Base-by-base conservation (phyloP, 768 basidiomycete genomes). In the Rickenella mellea region DNA sequence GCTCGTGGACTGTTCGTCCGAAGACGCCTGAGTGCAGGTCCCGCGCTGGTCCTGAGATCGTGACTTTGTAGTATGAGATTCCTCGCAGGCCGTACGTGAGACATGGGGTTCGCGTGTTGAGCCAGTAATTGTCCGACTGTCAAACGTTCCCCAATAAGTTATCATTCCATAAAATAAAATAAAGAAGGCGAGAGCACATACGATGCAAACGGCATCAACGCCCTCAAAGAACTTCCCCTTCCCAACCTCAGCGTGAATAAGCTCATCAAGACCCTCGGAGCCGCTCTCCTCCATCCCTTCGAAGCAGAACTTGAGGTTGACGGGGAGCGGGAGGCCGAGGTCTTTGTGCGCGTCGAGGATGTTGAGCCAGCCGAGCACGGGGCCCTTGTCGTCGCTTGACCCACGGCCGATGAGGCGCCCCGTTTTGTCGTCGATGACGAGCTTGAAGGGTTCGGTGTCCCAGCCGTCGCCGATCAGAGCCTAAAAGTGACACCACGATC, bases 201-300 rank as follows among this genome's bases (percentile, higher is more conserved):
- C 84, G 54, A 97, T 97, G 71, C 94, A 98, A 42, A 93, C 84
- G 51, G 83, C 87, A 52, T 96, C 90, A 19, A 91, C 83, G 5
- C 83, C 87, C 28, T 82, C 72, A 62, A 96, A 93, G 73, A 80
- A 96, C 48, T 66, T 64, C 27, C 81, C 82, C 35, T 73, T 70
- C 30, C 73, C 66, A 9, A 78, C 76, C 67, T 96, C 92, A 37
- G 68, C 67, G 46, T 70, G 62, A 47, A 97, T 88, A 32, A 94
- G 75, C 26, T 87, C 85, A 52, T 96, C 92, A 10, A 97, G 71
- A 1, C 92, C 91, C 51, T 88, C 86, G 30, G 83, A 87, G 5
- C 92, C 93, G 47, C 74, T 83, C 67, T 98, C 94, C 60, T 98
- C 94, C 93, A 96, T 98, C 4, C 87, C 93, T 59, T 98, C 94